These are phyloP conservation scores for Aspergillus sojae DNA, from an alignment of 2,329 filamentous ascomycete genomes.

Conservation along the genomic window DNA sequence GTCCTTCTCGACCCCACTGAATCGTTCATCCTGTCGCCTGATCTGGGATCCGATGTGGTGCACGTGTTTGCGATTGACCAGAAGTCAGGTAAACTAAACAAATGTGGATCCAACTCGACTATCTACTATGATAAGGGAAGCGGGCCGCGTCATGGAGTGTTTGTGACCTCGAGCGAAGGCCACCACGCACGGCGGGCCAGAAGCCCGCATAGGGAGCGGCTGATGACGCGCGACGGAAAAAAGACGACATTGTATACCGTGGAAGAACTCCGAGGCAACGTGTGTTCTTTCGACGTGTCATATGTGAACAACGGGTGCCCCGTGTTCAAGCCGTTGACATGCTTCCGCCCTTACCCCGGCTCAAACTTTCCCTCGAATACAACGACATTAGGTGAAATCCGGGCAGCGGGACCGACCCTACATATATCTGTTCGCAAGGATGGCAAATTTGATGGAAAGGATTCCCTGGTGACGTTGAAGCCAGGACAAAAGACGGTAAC, in stretches of 20 bases:
- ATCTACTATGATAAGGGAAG: neutral
- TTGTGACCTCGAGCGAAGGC: slow-evolving; percentile 40
- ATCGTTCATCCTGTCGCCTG: slow-evolving; percentile 64
- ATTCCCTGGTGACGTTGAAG: slow-evolving; percentile 34
- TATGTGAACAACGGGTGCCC: slow-evolving; percentile 34
- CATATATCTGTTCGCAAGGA: slow-evolving; percentile 40
- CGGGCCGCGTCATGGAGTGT: slow-evolving; percentile 68
- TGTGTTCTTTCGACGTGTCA: slow-evolving; percentile 50
- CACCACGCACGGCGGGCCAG: slow-evolving; percentile 14
- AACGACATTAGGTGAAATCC: slow-evolving; percentile 32
- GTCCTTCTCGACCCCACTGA: slow-evolving; percentile 67
- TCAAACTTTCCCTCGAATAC: slow-evolving; percentile 26
- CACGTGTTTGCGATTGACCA: slow-evolving; percentile 60
- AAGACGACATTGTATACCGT: slow-evolving; percentile 47
- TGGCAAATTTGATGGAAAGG: slow-evolving; percentile 28
- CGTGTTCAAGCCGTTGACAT: slow-evolving; percentile 25
- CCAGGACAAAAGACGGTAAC: slow-evolving; percentile 58
- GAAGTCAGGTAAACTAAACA: slow-evolving; percentile 46
- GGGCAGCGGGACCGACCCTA: slow-evolving; percentile 22
- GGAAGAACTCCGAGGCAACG: slow-evolving; percentile 60
- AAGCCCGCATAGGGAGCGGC: neutral
- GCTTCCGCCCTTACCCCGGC: slow-evolving; percentile 30
- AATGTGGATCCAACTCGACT: slow-evolving; percentile 47
- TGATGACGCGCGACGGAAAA: neutral
- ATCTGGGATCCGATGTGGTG: slow-evolving; percentile 66